phyloP scores from a whole-genome alignment of 192 early-diverging fungal species.

The Borealophlyctis nickersoniae region DNA sequence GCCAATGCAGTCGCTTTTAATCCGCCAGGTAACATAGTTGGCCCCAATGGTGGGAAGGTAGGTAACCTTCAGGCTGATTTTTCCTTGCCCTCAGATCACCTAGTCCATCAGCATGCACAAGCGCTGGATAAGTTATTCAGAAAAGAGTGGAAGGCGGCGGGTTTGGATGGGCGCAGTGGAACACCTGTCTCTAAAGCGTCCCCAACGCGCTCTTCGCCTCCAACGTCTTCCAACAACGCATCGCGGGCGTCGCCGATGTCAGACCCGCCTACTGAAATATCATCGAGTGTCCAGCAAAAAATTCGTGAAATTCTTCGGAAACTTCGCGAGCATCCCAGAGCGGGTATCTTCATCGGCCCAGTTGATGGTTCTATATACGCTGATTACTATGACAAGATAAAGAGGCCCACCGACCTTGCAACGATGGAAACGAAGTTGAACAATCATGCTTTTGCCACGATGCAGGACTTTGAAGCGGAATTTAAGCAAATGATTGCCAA shows the following conservation, averaged over 20 bases:
- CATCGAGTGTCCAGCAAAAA: constrained; percentile 1
- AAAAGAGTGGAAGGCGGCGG: no score
- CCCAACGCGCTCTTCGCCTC: no score
- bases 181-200: background rate
- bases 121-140: no score
- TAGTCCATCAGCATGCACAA: no score
- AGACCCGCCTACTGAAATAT: constrained; percentile 3
- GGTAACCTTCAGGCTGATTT: no score
- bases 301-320: constrained; percentile 23
- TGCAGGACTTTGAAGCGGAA: constrained; percentile 54
- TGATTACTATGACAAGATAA: constrained; percentile 49
- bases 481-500: constrained; percentile 65
- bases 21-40: no score
- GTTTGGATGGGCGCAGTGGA: background rate
- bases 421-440: constrained; percentile 62
- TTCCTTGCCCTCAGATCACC: no score
- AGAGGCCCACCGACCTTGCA: constrained; percentile 70
- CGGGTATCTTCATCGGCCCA: constrained; percentile 46
- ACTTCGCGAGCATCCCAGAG: constrained; percentile 24
- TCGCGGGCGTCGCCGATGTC: background rate
- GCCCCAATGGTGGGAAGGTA: no score
- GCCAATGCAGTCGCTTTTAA: no score
- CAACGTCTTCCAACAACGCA: background rate
- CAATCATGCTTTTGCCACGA: constrained; percentile 44
- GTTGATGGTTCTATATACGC: constrained; percentile 41